A percentile compares a stretch with the other conserved stretches of the same genome.
Evolutionary conservation across 495 filamentous ascomycete species (phyloP).

Genomic region (Neurospora sublineolata): DNA sequence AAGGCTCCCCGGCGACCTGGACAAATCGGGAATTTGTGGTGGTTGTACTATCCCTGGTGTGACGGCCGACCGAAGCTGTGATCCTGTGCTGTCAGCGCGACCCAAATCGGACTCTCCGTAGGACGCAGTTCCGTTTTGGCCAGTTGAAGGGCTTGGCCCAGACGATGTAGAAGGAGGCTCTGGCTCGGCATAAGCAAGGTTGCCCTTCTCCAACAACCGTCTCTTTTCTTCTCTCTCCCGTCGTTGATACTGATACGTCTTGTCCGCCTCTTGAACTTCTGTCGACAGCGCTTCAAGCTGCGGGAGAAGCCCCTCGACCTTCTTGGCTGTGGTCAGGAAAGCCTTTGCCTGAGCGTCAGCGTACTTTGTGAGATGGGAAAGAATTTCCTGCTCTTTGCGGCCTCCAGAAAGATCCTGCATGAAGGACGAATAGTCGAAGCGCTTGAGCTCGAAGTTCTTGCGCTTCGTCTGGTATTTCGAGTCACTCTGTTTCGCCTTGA

Average conservation of each 20-base stretch:
- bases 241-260: constrained; percentile 87
- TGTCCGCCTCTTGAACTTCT: constrained; percentile 84
- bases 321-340: constrained; percentile 73
- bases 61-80: constrained; percentile 42
- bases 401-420: constrained; percentile 98
- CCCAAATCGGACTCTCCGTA: constrained; percentile 54
- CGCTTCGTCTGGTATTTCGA: constrained; percentile 92
- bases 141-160: constrained; percentile 12
- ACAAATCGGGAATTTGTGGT: constrained; percentile 20
- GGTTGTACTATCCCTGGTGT: constrained; percentile 14
- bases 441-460: constrained; percentile 87
- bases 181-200: constrained; percentile 68
- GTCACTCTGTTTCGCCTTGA: constrained; percentile 98
- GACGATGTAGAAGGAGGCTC: constrained; percentile 30
- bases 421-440: constrained; percentile 97
- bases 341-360: constrained; percentile 80
- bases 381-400: constrained; percentile 91
- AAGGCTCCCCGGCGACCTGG: constrained; percentile 34
- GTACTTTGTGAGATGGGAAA: constrained; percentile 91
- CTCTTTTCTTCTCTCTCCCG: constrained; percentile 92
- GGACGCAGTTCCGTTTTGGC: constrained; percentile 29
- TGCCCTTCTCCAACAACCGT: constrained; percentile 77
- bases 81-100: constrained; percentile 61
- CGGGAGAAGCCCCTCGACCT: constrained; percentile 76
- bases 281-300: constrained; percentile 84